Base-by-base conservation (phyloP, 805 yeast genomes). In the Metschnikowia gruessii region DNA sequence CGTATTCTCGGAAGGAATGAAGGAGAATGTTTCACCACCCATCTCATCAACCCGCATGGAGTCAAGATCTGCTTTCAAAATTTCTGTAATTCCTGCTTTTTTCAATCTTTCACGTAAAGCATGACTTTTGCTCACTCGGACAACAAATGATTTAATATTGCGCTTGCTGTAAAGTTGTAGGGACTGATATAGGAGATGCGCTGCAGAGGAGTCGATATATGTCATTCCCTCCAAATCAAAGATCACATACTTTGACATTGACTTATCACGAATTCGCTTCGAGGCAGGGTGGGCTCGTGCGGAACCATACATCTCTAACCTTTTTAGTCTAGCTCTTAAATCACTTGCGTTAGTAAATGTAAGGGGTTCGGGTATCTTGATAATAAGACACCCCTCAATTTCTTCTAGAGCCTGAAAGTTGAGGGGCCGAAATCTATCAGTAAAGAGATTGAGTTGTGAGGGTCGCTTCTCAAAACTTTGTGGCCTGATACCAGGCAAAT, bases 201-300 rank as follows among this genome's bases (percentile, higher is more conserved):
- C 71, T 0, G 77, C 77, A 2, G 73, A 67, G 1, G 76, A 70
- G 51, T 72, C 77, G 4, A 72, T 38, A 26, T 60, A 69, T 2
- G 71, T 53, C 76, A 72, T 72, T 0, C 75, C 77, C 43, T 70
- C 59, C 19, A 72, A 51, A 47, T 72, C 76, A 54, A 72, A 70
- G 8, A 72, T 64, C 18, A 71, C 58, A 48, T 69, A 71, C 41
- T 67, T 63, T 3, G 74, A 70, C 75, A 70, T 67, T 4, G 68
- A 58, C 2, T 49, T 64, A 37, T 60, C 67, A 38, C 76, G 52
- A 45, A 61, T 62, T 40, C 71, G 39, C 49, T 63, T 69, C 52
- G 57, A 61, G 1, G 74, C 76, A 0, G 77, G 77, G 48, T 72
- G 77, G 0, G 75, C 73, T 43, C 58, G 64, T 2, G 75, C 64